phyloP scores from a whole-genome alignment of 495 filamentous ascomycete species.

The Saxophila tyrrhenica region DNA sequence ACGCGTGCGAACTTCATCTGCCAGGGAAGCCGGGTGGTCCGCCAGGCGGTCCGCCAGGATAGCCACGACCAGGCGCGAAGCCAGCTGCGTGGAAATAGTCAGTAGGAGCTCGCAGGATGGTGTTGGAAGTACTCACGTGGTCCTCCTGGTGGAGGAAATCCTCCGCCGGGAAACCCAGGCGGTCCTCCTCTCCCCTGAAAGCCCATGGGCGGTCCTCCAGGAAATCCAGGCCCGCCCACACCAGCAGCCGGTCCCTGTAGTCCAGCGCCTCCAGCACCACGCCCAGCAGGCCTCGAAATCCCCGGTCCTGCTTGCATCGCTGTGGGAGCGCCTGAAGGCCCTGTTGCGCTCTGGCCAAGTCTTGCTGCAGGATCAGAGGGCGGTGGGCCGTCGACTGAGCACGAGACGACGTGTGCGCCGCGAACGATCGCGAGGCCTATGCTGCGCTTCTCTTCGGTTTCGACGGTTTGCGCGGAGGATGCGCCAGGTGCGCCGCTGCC shows the following conservation, averaged over 20 bases:
- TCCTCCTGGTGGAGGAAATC: constrained; percentile 26
- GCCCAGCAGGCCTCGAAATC: constrained; percentile 81
- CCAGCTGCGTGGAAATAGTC: constrained; percentile 25
- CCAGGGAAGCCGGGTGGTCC: constrained; percentile 12
- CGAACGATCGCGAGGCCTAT: constrained; percentile 91
- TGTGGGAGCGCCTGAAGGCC: constrained; percentile 43
- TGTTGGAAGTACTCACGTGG: constrained; percentile 43
- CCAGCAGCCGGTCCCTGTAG: constrained; percentile 84
- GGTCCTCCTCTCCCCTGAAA: constrained; percentile 67
- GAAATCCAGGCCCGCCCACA: constrained; percentile 67
- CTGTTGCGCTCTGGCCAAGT: constrained; percentile 64
- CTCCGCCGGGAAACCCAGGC: too few relatives aligned
- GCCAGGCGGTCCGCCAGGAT: too few relatives aligned
- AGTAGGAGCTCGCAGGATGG: neutral
- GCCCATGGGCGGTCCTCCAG: constrained; percentile 56
- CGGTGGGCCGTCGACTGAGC: constrained; percentile 93
- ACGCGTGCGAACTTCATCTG: constrained; percentile 3
- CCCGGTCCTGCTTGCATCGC: constrained; percentile 76
- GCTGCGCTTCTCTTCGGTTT: constrained; percentile 92
- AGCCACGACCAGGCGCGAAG: constrained; percentile 46
- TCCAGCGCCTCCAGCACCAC: constrained; percentile 78
- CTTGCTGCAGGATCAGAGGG: constrained; percentile 86
- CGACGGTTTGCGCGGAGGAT: constrained; percentile 35
- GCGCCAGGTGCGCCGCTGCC: constrained; percentile 54
- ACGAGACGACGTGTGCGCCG: constrained; percentile 82